Evolutionary conservation across 768 basidiomycete species (phyloP).

Genomic region (Collybiopsis confluens): DNA sequence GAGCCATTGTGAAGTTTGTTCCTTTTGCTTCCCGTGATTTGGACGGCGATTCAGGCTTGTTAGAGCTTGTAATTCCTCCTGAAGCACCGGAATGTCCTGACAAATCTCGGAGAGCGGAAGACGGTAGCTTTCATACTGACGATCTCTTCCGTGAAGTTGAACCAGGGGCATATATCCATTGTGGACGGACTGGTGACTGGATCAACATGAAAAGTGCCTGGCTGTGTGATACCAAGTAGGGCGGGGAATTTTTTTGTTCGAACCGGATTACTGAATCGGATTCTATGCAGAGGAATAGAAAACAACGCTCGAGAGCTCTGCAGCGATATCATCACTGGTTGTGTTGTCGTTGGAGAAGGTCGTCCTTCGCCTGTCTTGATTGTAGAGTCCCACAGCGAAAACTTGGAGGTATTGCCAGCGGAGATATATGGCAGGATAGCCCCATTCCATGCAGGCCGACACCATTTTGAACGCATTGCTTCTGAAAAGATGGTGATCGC

Average conservation of each 20-base stretch:
- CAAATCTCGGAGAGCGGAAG: conserved; percentile 9
- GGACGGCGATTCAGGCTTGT: background rate
- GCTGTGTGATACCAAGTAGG: conserved; percentile 15
- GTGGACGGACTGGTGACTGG: conserved; percentile 18
- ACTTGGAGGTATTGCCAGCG: too few relatives aligned
- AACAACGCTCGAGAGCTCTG: conserved; percentile 24
- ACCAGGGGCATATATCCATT: conserved; percentile 12
- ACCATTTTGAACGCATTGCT: conserved; percentile 24
- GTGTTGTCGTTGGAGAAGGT: conserved; percentile 28
- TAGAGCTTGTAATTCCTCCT: background rate
- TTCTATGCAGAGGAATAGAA: conserved; percentile 25
- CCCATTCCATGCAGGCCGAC: conserved; percentile 6
- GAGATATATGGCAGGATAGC: too few relatives aligned
- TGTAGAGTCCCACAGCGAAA: too few relatives aligned
- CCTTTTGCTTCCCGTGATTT: background rate
- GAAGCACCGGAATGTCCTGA: conserved; percentile 13
- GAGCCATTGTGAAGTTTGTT: too few relatives aligned
- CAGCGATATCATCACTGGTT: conserved; percentile 24
- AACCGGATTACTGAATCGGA: background rate
- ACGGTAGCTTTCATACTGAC: conserved; percentile 15
- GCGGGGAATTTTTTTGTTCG: too few relatives aligned
- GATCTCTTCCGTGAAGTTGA: conserved; percentile 18
- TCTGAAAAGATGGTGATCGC: conserved; percentile 18
- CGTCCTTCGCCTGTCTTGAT: conserved; percentile 11
- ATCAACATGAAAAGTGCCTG: conserved; percentile 13